These are phyloP conservation scores for Trichothecium sympodiale DNA, from an alignment of 2,329 filamentous ascomycete species.

Conservation along the genomic window DNA sequence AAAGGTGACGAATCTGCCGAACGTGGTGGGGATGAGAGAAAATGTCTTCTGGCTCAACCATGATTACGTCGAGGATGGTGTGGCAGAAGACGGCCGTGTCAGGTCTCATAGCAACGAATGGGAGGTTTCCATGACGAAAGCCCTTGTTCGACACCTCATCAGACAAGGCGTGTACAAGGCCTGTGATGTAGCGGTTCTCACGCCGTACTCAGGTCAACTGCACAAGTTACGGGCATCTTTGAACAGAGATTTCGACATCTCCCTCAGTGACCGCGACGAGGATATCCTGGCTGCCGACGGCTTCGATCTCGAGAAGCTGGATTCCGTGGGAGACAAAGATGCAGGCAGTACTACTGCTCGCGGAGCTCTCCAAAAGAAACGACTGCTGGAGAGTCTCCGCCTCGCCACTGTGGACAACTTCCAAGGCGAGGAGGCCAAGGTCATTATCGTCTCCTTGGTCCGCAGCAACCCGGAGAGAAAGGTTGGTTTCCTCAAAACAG, in stretches of 20 bases:
- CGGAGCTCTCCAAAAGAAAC: too few relatives aligned
- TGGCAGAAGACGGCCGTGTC: too few relatives aligned
- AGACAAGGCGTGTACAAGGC: slow-evolving; percentile 49
- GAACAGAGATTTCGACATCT: slow-evolving; percentile 43
- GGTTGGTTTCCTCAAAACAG: slow-evolving; percentile 54
- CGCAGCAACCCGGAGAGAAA: slow-evolving; percentile 50
- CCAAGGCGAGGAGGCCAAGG: slow-evolving; percentile 64
- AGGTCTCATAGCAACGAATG: slow-evolving; percentile 43
- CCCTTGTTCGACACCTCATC: slow-evolving; percentile 53
- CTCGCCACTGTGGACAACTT: slow-evolving; percentile 65
- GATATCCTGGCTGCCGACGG: too few relatives aligned
- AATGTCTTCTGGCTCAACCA: slow-evolving; percentile 56
- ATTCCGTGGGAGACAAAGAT: slow-evolving; percentile 10
- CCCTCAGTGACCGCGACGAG: slow-evolving; percentile 50
- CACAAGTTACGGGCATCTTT: slow-evolving; percentile 36
- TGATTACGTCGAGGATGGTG: slow-evolving; percentile 28
- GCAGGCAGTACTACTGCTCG: slow-evolving; percentile 2
- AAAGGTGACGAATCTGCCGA: slow-evolving; percentile 25
- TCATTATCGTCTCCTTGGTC: slow-evolving; percentile 60
- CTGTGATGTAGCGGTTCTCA: slow-evolving; percentile 59
- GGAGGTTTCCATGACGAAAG: slow-evolving; percentile 29
- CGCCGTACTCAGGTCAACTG: slow-evolving; percentile 51
- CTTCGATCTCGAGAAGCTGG: slow-evolving; percentile 33
- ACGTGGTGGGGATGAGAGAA: slow-evolving; percentile 40
- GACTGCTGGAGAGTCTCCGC: slow-evolving; percentile 35